These are phyloP conservation scores for Lepidium africanum DNA, from an alignment of 345 rosid species.

Conservation along the genomic window DNA sequence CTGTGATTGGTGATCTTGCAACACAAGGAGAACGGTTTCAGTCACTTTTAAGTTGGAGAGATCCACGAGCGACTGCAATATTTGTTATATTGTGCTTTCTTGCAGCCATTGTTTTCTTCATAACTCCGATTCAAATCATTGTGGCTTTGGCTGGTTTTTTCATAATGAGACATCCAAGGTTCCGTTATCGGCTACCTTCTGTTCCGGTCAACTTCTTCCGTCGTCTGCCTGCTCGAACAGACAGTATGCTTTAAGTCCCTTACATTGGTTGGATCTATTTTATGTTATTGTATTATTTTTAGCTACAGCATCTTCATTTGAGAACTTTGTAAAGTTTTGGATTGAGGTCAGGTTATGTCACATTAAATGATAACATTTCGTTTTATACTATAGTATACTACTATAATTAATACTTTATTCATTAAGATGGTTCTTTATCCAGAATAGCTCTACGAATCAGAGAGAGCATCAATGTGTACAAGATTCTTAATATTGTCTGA, in stretches of 20 bases:
- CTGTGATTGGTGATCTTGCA: slow-evolving; percentile 91
- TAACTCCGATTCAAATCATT: slow-evolving; percentile 85
- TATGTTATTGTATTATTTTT: not conserved
- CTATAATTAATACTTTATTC: not conserved
- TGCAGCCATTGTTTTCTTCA: slow-evolving; percentile 74
- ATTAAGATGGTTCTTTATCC: not conserved
- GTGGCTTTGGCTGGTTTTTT: slow-evolving; percentile 78
- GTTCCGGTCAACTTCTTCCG: slow-evolving; percentile 95
- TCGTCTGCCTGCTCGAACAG: slow-evolving; percentile 83
- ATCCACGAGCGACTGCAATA: slow-evolving; percentile 81
- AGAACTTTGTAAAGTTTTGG: not conserved
- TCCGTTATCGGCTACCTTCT: slow-evolving; percentile 71
- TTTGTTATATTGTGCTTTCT: slow-evolving; percentile 69
- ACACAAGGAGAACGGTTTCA: slow-evolving; percentile 92
- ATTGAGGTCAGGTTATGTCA: not conserved
- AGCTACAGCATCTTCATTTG: not conserved
- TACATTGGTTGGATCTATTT: not conserved
- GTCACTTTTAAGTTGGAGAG: slow-evolving; percentile 92
- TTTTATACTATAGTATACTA: no score
- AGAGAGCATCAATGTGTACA: not conserved
- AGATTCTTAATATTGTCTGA: not conserved
- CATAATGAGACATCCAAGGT: slow-evolving; percentile 86
- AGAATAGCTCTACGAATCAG: not conserved
- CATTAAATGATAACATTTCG: no score
- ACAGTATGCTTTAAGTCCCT: slow-evolving; percentile 59